Evolutionary conservation across 306 rosid species (phyloP), one percentile per base, ranked within the genome.

Genomic region (Hippophae rhamnoides): DNA sequence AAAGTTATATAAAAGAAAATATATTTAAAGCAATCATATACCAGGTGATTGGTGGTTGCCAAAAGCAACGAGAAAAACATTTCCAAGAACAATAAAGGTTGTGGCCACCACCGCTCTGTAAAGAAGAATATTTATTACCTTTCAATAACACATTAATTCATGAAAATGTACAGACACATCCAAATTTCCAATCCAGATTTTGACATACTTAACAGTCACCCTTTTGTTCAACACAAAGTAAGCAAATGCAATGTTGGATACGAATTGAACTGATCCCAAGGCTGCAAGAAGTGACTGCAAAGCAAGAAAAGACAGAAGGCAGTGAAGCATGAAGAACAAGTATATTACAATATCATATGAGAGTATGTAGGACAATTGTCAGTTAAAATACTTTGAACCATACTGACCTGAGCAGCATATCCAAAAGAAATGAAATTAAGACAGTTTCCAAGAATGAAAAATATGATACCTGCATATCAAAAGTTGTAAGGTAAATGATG

Each of bases 41-140:
- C 99, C 95, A 54, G 99, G 99, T 52, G 99, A 93, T 62, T 93
- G 99, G 58, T 93, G 99, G 83, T 93, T 93, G 60, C 99, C 99
- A 76, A 93, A 93, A 69, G 96, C 95, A 13, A 93, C 99, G 5
- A 93, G 94, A 70, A 86, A 93, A 69, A 82, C 41, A 52, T 93
- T 93, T 69, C 99, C 99, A 31, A 93, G 94, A 72, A 93, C 99
- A 65, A 93, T 88, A 74, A 93, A 93, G 57, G 95, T 85, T 0
- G 99, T 93, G 74, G 99, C 99, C 47, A 85, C 93, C 82, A 88
- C 73, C 56, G 88, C 93, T 83, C 99, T 92, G 83, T 47, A 69
- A 58, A 75, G 74, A 67, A 42, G 59, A 10, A 47, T 59, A 47
- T 57, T 68, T 48, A 68, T 58, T 54, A 57, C 57, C 44, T 13